Evolutionary conservation across 2,329 filamentous ascomycete genomes (phyloP).

Genomic region (Penicillium sp.): DNA sequence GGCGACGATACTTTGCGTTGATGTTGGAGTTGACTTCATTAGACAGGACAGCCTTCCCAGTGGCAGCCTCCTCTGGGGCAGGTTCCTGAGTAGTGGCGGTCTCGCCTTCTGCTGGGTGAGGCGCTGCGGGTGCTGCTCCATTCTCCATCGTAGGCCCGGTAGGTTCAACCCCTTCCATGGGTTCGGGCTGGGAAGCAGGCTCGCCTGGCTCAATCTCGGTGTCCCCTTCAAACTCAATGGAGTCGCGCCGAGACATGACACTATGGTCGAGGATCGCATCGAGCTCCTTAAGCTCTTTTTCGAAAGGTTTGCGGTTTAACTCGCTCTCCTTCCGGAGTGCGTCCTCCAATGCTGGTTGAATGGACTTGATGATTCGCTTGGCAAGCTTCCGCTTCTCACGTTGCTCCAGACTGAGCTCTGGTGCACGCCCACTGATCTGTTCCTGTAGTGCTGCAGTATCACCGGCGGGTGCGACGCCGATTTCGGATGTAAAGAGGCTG

Average conservation of each 20-base stretch:
- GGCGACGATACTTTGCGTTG: constrained; percentile 47
- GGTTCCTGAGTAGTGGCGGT: constrained; percentile 7
- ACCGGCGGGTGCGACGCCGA: constrained; percentile 51
- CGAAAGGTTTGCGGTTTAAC: constrained; percentile 68
- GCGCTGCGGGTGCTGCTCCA: constrained; percentile 13
- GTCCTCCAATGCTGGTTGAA: constrained; percentile 75
- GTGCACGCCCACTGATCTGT: constrained; percentile 51
- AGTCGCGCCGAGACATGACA: constrained; percentile 53
- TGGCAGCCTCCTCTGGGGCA: constrained; percentile 11
- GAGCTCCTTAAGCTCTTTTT: constrained; percentile 71
- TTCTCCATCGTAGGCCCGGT: constrained; percentile 4
- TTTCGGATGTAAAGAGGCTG: constrained; percentile 56
- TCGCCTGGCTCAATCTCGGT: constrained; percentile 39
- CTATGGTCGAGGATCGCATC: constrained; percentile 71
- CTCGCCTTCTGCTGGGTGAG: constrained; percentile 5
- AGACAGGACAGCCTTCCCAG: constrained; percentile 15
- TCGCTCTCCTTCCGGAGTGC: constrained; percentile 82
- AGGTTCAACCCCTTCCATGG: constrained; percentile 26
- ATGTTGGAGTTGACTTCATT: constrained; percentile 20
- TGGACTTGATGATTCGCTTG: constrained; percentile 81
- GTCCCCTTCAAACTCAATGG: constrained; percentile 44
- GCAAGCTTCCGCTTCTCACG: constrained; percentile 82
- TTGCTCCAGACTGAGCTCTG: constrained; percentile 60
- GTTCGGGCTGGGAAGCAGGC: constrained; percentile 27
- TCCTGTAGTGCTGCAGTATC: constrained; percentile 51